A percentile compares a stretch with the other conserved stretches of the same genome.
Evolutionary conservation across 78 protist species (phyloP).

Genomic region (Acrasis kona): DNA sequence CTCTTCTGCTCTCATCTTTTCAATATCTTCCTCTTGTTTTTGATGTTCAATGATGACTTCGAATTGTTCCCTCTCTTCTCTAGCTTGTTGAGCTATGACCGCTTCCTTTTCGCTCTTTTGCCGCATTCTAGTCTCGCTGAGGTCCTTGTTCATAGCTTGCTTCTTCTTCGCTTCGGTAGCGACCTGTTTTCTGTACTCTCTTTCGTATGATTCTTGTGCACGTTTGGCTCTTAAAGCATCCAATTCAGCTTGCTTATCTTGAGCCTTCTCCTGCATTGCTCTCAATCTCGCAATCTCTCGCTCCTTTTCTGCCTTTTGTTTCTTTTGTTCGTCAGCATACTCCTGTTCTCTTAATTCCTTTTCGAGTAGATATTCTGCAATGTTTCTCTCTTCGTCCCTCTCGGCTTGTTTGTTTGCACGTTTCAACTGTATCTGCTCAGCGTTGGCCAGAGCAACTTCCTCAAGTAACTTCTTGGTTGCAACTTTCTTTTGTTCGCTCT

Average conservation of each 20-base stretch:
- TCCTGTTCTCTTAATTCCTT: constrained; percentile 29
- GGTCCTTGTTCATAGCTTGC: background rate
- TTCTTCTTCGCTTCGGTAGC: background rate
- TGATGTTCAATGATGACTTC: constrained; percentile 16
- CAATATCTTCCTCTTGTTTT: background rate
- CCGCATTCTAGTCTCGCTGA: constrained; percentile 15
- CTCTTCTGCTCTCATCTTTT: background rate
- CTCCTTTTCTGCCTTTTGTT: constrained; percentile 2
- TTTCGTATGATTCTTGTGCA: constrained; percentile 35
- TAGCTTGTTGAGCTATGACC: constrained; percentile 19
- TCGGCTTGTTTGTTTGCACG: background rate
- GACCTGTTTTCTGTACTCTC: constrained; percentile 23
- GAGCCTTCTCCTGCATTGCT: constrained; percentile 35
- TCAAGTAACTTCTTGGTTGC: constrained; percentile 18
- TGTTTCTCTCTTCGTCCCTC: constrained; percentile 32
- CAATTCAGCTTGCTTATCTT: constrained; percentile 43
- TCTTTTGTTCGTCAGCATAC: background rate
- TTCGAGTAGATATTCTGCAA: constrained; percentile 12
- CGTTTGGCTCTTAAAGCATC: constrained; percentile 49
- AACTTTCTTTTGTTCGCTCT: background rate
- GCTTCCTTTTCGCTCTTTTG: constrained; percentile 25
- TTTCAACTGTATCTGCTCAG: constrained; percentile 30
- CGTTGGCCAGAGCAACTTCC: constrained; percentile 34
- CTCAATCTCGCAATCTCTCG: constrained; percentile 44
- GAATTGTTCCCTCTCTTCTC: constrained; percentile 24